Evolutionary conservation across 1,139 yeast genomes (phyloP).

Genomic region (Saccharomycopsis hybrid): DNA sequence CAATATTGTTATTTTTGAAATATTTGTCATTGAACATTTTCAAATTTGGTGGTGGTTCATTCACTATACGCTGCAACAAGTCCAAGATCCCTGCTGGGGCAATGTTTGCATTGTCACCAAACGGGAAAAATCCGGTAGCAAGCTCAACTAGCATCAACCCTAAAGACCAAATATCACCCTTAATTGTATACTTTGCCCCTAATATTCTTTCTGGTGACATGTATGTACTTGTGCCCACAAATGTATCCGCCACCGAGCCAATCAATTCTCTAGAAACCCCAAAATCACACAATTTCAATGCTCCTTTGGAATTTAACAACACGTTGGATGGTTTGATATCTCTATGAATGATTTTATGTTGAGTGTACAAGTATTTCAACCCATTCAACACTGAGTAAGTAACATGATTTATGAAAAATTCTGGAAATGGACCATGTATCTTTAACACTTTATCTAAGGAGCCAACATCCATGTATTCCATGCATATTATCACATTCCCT

Average conservation of each 20-base stretch:
- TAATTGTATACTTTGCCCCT: constrained; percentile 86
- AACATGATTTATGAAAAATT: constrained; percentile 64
- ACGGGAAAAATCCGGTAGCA: constrained; percentile 74
- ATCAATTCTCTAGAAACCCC: constrained; percentile 90
- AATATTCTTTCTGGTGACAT: constrained; percentile 98
- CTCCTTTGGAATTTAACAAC: constrained; percentile 70
- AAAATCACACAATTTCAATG: constrained; percentile 82
- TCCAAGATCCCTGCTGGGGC: constrained; percentile 89
- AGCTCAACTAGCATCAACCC: constrained; percentile 86
- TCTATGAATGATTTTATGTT: constrained; percentile 83
- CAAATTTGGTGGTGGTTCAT: constrained; percentile 82
- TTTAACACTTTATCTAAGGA: constrained; percentile 73
- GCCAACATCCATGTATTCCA: constrained; percentile 96
- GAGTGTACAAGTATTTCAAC: constrained; percentile 68
- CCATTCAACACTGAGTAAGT: constrained; percentile 78
- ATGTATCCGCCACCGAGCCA: constrained; percentile 91
- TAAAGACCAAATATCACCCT: constrained; percentile 94
- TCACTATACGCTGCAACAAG: constrained; percentile 82
- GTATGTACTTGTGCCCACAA: constrained; percentile 95
- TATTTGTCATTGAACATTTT: constrained; percentile 24
- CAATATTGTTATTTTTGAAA: constrained; percentile 21
- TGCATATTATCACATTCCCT: constrained; percentile 69
- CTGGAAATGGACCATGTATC: constrained; percentile 52
- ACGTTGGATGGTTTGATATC: constrained; percentile 92
- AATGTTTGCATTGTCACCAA: constrained; percentile 42